phyloP scores from a whole-genome alignment of 768 basidiomycete genomes.

The Cubamyces sp. region DNA sequence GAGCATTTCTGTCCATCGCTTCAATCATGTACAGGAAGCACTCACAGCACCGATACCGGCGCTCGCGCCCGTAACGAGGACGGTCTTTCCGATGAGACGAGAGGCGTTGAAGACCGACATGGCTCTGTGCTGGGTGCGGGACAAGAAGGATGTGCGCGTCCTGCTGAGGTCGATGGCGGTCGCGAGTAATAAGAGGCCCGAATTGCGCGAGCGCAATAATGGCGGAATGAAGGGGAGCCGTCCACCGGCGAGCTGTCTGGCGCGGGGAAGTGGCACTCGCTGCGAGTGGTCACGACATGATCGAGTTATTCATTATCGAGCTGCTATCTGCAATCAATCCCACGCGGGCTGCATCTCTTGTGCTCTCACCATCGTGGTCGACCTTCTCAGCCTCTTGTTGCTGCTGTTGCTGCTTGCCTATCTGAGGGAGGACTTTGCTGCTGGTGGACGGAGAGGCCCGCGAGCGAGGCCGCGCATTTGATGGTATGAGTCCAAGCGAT shows the following conservation, averaged over 20 bases:
- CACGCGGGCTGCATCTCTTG: neutral
- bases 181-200: conserved; percentile 12
- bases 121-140: conserved; percentile 24
- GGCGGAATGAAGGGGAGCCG: conserved; percentile 30
- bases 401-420: too few species aligned
- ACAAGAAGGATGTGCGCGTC: conserved; percentile 4
- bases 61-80: conserved; percentile 88
- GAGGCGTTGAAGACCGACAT: conserved; percentile 87
- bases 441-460: too few species aligned
- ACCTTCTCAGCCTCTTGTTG: neutral
- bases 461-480: conserved; percentile 7
- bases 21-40: conserved; percentile 1
- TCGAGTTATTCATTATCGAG: conserved; percentile 2
- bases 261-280: neutral
- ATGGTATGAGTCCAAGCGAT: conserved; percentile 11
- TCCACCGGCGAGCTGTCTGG: neutral
- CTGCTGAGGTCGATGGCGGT: neutral
- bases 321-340: conserved; percentile 33
- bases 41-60: conserved; percentile 88
- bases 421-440: too few species aligned
- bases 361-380: conserved; percentile 24
- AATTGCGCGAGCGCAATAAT: conserved; percentile 17
- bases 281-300: too few species aligned
- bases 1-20: neutral
- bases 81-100: conserved; percentile 81